Percentiles rank a stretch among this genome's conserved stretches.
phyloP scores from a whole-genome alignment of 129 eudicot genomes.

The Dittrichia graveolens region DNA sequence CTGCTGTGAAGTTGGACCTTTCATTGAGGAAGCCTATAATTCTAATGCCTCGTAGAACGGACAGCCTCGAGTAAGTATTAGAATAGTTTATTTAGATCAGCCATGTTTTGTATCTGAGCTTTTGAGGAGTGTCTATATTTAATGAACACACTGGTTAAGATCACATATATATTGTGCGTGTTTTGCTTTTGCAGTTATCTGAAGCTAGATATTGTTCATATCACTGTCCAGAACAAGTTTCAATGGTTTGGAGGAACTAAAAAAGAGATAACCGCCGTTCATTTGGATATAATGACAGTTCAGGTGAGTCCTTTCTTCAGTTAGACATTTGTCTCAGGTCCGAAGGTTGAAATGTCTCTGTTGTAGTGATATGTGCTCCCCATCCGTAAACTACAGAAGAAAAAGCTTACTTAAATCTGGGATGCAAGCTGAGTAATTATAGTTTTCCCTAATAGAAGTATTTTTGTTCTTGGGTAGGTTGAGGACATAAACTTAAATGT shows the following conservation, averaged over 20 bases:
- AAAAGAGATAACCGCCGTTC: slow-evolving; percentile 72
- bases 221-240: slow-evolving; percentile 82
- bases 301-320: slow-evolving; percentile 47
- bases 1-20: slow-evolving; percentile 94
- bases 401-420: not conserved
- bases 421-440: slow-evolving; percentile 18
- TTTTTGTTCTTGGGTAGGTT: slow-evolving; percentile 49
- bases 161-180: slow-evolving; percentile 12
- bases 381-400: slow-evolving; percentile 6
- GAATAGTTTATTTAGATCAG: not conserved
- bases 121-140: not conserved
- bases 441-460: slow-evolving; percentile 5
- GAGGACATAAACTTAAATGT: slow-evolving; percentile 93
- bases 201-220: slow-evolving; percentile 93
- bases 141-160: not conserved
- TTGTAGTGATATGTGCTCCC: slow-evolving; percentile 10
- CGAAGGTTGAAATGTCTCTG: slow-evolving; percentile 4
- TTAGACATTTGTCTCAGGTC: slow-evolving; percentile 4
- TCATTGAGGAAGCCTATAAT: slow-evolving; percentile 90
- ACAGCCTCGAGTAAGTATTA: slow-evolving; percentile 77
- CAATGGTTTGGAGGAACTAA: slow-evolving; percentile 81
- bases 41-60: slow-evolving; percentile 88
- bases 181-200: slow-evolving; percentile 70
- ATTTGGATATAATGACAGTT: slow-evolving; percentile 68
- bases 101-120: slow-evolving; percentile 10